phyloP scores from a whole-genome alignment of 169 alveolate genomes.

The Toxoplasma gondii region DNA sequence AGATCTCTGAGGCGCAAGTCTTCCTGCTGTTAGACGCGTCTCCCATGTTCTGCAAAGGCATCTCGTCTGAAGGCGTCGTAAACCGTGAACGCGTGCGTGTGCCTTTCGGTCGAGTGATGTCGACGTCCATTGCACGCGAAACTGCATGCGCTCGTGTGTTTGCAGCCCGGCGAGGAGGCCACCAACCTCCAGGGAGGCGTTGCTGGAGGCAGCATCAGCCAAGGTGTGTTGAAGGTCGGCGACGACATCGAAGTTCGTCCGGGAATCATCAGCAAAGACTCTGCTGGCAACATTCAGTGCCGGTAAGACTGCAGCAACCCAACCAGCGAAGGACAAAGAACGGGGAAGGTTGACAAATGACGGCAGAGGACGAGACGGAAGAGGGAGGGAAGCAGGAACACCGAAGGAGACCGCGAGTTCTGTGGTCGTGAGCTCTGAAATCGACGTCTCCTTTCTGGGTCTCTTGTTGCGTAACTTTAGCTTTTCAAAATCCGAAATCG shows the following conservation, averaged over 20 bases:
- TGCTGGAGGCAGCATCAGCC: constrained; percentile 97
- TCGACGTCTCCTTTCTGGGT: no score
- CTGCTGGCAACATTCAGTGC: constrained; percentile 90
- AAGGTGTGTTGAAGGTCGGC: constrained; percentile 97
- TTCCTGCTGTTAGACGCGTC: no score
- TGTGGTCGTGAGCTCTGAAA: no score
- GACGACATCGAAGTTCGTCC: constrained; percentile 99
- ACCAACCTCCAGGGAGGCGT: constrained; percentile 98
- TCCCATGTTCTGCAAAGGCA: no score
- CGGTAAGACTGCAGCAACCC: constrained; percentile 64
- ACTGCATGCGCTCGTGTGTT: not conserved
- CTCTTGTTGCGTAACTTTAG: no score
- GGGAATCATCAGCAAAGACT: constrained; percentile 93
- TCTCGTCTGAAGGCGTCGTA: no score
- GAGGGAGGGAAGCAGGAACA: not conserved
- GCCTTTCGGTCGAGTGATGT: no score
- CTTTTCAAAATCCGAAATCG: no score
- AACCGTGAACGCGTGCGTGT: no score
- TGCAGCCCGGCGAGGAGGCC: constrained; percentile 96
- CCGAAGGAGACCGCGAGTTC: not conserved
- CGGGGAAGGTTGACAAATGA: no score
- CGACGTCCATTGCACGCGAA: no score
- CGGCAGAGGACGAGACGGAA: not conserved
- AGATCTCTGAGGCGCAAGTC: no score
- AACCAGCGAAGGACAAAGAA: not conserved